Base-by-base conservation (phyloP, 768 basidiomycete species). In the Suillus alpinus region DNA sequence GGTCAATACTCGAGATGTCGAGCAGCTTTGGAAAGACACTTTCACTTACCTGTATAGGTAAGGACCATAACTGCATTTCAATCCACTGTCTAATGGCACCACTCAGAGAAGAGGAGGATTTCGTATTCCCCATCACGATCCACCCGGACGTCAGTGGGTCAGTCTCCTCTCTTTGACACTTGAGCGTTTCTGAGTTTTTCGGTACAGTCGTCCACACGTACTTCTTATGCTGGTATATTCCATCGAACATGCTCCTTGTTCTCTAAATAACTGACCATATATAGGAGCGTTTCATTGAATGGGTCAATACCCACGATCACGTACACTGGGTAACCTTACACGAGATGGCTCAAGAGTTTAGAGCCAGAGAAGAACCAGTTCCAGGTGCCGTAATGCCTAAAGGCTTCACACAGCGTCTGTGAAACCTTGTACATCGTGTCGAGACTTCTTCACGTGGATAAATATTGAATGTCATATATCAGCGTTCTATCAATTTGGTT, bases 61-160 rank as follows among this genome's bases (percentile, higher is more conserved):
- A 36, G 66, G 37, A 43, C 10, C 3, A 37, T 18, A 7, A 32
- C 34, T 34, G 16, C 31, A 12, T 12, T 47, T 13, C 46, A 31
- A 32, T 49, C 10, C 18, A 52, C 18, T 36, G 16, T 36, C 26
- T 34, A 16, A 47, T n/a, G 23, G 53, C n/a, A 63, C 0, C 40
- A 64, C 44, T 31, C 59, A 83, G 84, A 49, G 85, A 86, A 63
- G 83, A 87, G 70, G 81, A 83, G 64, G 79, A 83, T 69, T 86
- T 88, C 60, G 80, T 86, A n/a, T 87, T 89, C 65, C 88, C 88
- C 0, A 82, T 91, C 60, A 91, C 89, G 2, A 88, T 92, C 43
- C 90, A 91, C 65, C 89, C 90, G 1, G 89, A 91, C 65, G 87
- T 89, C 26, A 85, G 85, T 67, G 88, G 88, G 81, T 82, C 72